Evolutionary conservation across 164 flowering plant species (phyloP), one percentile per base, ranked within the genome.

Genomic region (Sedum album): DNA sequence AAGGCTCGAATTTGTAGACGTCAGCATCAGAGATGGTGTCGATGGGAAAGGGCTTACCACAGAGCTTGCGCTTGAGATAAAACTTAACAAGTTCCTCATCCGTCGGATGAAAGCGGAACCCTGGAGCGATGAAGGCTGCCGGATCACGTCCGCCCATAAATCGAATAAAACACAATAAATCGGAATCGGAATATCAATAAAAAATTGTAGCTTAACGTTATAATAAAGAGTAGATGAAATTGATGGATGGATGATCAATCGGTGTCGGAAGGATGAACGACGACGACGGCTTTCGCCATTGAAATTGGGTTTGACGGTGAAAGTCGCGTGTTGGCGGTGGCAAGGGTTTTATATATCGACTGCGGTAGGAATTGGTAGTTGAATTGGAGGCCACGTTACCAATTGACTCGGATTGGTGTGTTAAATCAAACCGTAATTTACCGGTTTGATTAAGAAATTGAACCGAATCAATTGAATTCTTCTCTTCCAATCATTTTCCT

Each of bases 71-170:
- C 67, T 60, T 71, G 36, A 75, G 77, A 53, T 75, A 75, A 53
- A 68, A 72, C 33, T 69, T 44, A 26, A 72, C 70, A 31, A 75
- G 77, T 48, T 75, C 77, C 31, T 72, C 72, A 36, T 75, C 77
- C 48, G 77, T 75, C 3, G 74, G 77, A 31, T 73, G 76, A 28
- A 75, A 75, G 36, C 77, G 71, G 68, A 75, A 75, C 20, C 77
- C 77, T 11, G 77, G 77, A 42, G 73, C 73, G 8, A 73, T 51
- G 6, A 65, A 69, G 11, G 28, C 35, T 9, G 69, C 55, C 8
- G 76, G 66, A 30, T 31, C 66, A 60, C 69, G 69, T 17, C 66
- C 69, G 28, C 61, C 61, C 61, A 55, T 55, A 55, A 55, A 55
- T 25, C 31, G 17, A 25, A 55, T 11, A 11, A 14, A 55, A 53